phyloP scores from a whole-genome alignment of 2,329 filamentous ascomycete genomes.

The Trichoderma brevicompactum region DNA sequence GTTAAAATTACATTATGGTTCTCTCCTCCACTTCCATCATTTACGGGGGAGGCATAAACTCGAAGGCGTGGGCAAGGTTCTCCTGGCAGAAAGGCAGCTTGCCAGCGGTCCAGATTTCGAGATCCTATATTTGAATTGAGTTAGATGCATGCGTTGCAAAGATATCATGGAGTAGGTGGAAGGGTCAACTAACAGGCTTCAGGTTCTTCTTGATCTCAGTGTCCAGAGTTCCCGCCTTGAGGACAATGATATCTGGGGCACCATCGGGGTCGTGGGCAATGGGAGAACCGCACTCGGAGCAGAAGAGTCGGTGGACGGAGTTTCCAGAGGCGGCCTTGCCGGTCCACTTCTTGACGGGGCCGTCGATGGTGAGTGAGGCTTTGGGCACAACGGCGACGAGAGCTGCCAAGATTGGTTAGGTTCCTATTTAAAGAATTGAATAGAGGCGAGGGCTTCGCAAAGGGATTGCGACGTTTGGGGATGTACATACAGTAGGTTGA shows the following conservation, averaged over 20 bases:
- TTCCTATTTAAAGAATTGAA: neutral
- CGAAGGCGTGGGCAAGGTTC: constrained; percentile 64
- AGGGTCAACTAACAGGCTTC: constrained; percentile 59
- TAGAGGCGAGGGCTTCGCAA: neutral
- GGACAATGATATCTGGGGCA: constrained; percentile 70
- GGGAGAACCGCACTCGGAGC: constrained; percentile 69
- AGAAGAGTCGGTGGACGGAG: constrained; percentile 70
- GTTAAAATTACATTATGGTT: constrained; percentile 11
- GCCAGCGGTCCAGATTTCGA: constrained; percentile 70
- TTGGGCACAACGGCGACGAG: constrained; percentile 69
- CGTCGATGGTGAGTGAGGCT: constrained; percentile 65
- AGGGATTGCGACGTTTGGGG: neutral
- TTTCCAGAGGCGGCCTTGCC: constrained; percentile 65
- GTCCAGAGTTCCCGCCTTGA: constrained; percentile 69
- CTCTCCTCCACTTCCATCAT: constrained; percentile 39
- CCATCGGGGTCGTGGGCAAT: constrained; percentile 72
- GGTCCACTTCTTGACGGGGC: constrained; percentile 67
- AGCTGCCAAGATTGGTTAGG: constrained; percentile 47
- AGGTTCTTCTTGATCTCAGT: constrained; percentile 68
- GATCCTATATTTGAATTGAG: constrained; percentile 52
- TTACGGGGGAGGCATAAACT: constrained; percentile 60
- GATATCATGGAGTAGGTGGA: too few relatives aligned
- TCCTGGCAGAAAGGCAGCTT: constrained; percentile 74
- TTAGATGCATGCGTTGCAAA: constrained; percentile 17
- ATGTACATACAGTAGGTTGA: constrained; percentile 65